Base-by-base conservation (phyloP, 148 eudicot species). In the Cornus kousa region DNA sequence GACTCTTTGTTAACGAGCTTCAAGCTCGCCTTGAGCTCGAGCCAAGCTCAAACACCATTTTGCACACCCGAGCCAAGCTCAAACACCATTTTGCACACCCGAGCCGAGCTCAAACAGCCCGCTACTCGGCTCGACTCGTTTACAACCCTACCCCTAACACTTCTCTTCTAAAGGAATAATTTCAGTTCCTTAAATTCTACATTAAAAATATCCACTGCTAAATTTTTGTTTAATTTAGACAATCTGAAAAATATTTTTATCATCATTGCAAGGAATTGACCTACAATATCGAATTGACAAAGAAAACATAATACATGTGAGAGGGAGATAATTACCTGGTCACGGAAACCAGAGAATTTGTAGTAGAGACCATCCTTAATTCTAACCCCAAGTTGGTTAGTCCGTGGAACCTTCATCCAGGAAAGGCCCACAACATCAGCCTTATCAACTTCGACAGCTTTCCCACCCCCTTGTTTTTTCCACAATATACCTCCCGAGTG, bases 401-500 rank as follows among this genome's bases (percentile, higher is more conserved):
- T 82, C 70, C 98, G 88, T 2, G 97, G 99, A 22, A 94, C 92
- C 91, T 94, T 96, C 98, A 92, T 96, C 99, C 99, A 96, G 4
- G 85, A 86, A 62, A 96, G 85, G 68, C 90, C 83, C 13, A 87
- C 75, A 37, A 96, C 80, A 79, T 96, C 90, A 78, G 86, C 74
- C 79, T 86, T 96, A 62, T 90, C 97, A 74, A 96, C 91, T 85
- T 94, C 95, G 77, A 94, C 93, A 33, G 95, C 89, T 86, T 92
- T 96, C 13, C 99, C 98, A 53, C 99, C 98, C 6, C 98, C 99
- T 82, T 85, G 91, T 85, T 94, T 96, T 93, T 92, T 96, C 99
- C 99, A 96, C 73, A 87, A 43, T 43, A 96, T 79, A 77, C 95
- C 99, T 9, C 91, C 91, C 0, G 98, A 75, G 79, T 92, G 89